Conservation (phyloP, 805 yeast genomes). For the Cyberlindnera bimundalis region DNA sequence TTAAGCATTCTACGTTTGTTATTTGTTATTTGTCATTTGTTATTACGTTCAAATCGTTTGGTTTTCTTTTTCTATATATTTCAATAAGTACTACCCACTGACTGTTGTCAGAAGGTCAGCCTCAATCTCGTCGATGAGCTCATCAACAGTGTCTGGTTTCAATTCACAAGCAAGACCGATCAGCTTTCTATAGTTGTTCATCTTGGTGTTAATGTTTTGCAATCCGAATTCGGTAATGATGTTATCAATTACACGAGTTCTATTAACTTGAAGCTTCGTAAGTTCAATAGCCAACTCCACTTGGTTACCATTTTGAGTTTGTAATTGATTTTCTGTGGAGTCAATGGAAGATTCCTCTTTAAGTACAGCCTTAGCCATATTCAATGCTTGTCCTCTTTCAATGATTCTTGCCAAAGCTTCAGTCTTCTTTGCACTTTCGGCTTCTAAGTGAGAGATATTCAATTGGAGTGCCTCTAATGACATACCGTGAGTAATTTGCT, state of each 20-base stretch:
- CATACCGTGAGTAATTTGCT: slow-evolving; percentile 21
- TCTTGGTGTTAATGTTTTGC: slow-evolving; percentile 47
- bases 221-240: slow-evolving; percentile 50
- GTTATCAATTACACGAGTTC: slow-evolving; percentile 42
- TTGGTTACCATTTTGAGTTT: slow-evolving; percentile 7
- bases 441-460: slow-evolving; percentile 18
- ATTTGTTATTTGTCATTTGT: no score
- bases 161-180: slow-evolving; percentile 77
- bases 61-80: no score
- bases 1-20: no score
- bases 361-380: slow-evolving; percentile 55
- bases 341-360: slow-evolving; percentile 42
- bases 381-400: slow-evolving; percentile 64
- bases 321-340: background rate
- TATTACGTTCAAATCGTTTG: no score
- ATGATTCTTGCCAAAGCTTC: slow-evolving; percentile 39
- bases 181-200: slow-evolving; percentile 75
- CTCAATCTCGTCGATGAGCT: slow-evolving; percentile 76
- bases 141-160: slow-evolving; percentile 74
- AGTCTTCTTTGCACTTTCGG: slow-evolving; percentile 27
- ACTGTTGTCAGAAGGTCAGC: slow-evolving; percentile 31
- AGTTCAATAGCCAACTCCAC: slow-evolving; percentile 38
- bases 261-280: slow-evolving; percentile 48
- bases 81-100: background rate
- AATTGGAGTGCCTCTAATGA: slow-evolving; percentile 19